A percentile compares a stretch with the other conserved stretches of the same genome.
phyloP scores from a whole-genome alignment of 1,139 yeast genomes.

The Yamadazyma friedrichii region DNA sequence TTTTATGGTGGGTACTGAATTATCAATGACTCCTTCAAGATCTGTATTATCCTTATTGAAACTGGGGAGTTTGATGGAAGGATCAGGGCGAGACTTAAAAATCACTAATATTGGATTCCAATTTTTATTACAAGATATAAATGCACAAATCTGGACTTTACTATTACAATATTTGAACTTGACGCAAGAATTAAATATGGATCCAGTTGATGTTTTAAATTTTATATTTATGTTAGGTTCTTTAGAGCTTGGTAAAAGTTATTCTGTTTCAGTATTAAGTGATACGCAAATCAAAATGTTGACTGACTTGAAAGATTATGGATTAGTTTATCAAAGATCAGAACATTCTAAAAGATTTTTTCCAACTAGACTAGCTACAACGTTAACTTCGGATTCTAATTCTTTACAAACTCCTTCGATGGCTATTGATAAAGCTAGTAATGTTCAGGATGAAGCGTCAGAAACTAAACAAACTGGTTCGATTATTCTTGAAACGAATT shows the following conservation, averaged over 20 bases:
- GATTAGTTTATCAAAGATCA: constrained; percentile 77
- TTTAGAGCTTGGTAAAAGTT: constrained; percentile 84
- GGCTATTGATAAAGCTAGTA: constrained; percentile 36
- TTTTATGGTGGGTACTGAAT: constrained; percentile 93
- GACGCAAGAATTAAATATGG: constrained; percentile 85
- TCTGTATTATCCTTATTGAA: constrained; percentile 64
- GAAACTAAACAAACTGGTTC: constrained; percentile 52
- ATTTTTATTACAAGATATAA: constrained; percentile 85
- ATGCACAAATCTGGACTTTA: constrained; percentile 94
- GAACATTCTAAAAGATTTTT: constrained; percentile 66
- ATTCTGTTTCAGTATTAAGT: constrained; percentile 67
- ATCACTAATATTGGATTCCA: constrained; percentile 94
- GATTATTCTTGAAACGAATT: constrained; percentile 88
- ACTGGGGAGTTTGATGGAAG: constrained; percentile 86
- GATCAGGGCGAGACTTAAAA: constrained; percentile 46
- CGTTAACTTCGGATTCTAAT: constrained; percentile 81
- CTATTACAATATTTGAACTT: constrained; percentile 81
- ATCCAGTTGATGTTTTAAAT: constrained; percentile 92
- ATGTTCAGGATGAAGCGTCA: constrained; percentile 8
- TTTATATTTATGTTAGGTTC: constrained; percentile 93
- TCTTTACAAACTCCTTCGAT: constrained; percentile 68
- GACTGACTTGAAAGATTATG: constrained; percentile 88
- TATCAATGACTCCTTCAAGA: constrained; percentile 60
- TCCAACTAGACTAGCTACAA: constrained; percentile 89
- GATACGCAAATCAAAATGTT: constrained; percentile 85